Base-by-base conservation (phyloP, 2,329 filamentous ascomycete genomes). In the Ustulina deusta region DNA sequence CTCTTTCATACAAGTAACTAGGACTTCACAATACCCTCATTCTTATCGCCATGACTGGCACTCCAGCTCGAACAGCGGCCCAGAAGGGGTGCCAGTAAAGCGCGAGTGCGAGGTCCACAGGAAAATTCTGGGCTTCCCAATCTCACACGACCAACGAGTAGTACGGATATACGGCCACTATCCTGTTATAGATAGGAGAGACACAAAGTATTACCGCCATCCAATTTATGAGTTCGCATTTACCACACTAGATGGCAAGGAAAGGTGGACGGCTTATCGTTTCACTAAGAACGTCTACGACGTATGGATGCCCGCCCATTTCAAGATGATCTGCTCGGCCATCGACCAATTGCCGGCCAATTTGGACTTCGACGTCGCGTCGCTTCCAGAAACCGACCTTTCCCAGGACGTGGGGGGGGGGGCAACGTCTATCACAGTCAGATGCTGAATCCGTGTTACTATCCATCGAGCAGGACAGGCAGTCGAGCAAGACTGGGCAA, bases 181-280 rank as follows among this genome's bases (percentile, higher is more conserved):
- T 61, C 71, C 80, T 1, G 75, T 81, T 2, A 77, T 83, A 17
- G 61, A 74, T 15, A 71, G 69, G 11, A 73, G 76, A 1, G 67
- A 78, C 4, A 77, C 66, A 6, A 77, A 75, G 22, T 82, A 79
- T 63, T 80, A 81, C 74, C 78, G 79, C 20, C 75, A 83, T 66
- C 71, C 73, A 0, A 80, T 83, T 54, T 71, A 61, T 34, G 63
- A 17, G 0, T 81, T 81, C 63, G 17, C 57, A 63, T 79, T 83
- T 58, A 77, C 74, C 0, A 69, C 5, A 25, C 58, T 74, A 0
- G 72, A 79, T 27, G 75, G 78, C 3, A 78, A 69, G 63, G 76
- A 81, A 0, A 81, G 74, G 68, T 81, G 78, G 79, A 78, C 73
- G 2, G 68, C 75, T 10, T 79, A 81, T 71, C 74, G 72, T 13